Conservation (phyloP, 345 rosid species). For the Reutealis trisperma region DNA sequence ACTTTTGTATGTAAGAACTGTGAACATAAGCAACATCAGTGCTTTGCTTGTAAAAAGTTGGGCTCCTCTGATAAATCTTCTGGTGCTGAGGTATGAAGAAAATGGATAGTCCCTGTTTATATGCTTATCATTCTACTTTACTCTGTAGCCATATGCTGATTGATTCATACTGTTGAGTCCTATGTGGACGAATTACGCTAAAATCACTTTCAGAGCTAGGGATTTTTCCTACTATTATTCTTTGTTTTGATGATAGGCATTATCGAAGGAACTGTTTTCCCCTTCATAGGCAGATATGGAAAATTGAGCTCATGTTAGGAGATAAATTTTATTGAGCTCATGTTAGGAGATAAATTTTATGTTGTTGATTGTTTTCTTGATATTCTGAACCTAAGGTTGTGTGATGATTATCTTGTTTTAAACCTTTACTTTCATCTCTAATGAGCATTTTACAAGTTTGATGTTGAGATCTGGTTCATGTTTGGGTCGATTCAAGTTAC, state of each 20-base stretch:
- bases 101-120: neutral
- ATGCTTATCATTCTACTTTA: neutral
- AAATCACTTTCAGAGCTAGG: neutral
- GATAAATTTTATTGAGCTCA: neutral
- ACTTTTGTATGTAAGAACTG: slow-evolving; percentile 76
- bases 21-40: slow-evolving; percentile 66
- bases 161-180: neutral
- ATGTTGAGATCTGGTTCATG: neutral
- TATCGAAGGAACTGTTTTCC: neutral
- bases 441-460: neutral
- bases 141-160: neutral
- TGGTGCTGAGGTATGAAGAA: slow-evolving; percentile 66
- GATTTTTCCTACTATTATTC: neutral
- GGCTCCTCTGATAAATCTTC: slow-evolving; percentile 74
- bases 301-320: neutral
- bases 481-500: neutral
- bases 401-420: too few species aligned
- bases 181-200: neutral
- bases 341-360: neutral
- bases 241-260: neutral
- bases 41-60: slow-evolving; percentile 78
- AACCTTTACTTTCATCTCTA: neutral
- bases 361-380: neutral
- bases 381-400: neutral
- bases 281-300: neutral